phyloP scores from a whole-genome alignment of 805 yeast genomes.

The Maudiozyma bulderi region DNA sequence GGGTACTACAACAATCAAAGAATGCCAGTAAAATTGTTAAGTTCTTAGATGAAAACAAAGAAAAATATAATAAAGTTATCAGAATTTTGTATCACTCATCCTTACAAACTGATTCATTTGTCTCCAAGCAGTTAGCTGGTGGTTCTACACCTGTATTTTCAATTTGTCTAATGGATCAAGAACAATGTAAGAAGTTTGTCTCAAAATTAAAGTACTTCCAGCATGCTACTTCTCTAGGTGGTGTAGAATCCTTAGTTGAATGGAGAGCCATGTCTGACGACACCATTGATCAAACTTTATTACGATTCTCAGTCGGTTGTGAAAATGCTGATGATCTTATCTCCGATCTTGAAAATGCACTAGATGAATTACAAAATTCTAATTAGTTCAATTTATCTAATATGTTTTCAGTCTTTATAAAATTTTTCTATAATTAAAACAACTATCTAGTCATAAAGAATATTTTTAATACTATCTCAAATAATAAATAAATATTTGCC shows the following conservation, averaged over 20 bases:
- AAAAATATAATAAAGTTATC: constrained; percentile 38
- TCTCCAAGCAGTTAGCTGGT: constrained; percentile 54
- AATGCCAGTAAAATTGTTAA: constrained; percentile 54
- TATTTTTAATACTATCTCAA: too few relatives aligned
- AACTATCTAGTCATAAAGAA: too few relatives aligned
- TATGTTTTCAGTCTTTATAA: too few relatives aligned
- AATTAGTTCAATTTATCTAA: neutral
- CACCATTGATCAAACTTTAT: constrained; percentile 42
- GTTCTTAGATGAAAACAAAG: constrained; percentile 42
- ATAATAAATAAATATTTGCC: too few relatives aligned
- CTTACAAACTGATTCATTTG: constrained; percentile 60
- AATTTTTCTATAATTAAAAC: too few relatives aligned
- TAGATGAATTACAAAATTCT: constrained; percentile 20
- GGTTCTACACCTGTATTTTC: constrained; percentile 69
- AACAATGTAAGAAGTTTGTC: constrained; percentile 55
- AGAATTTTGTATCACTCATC: constrained; percentile 59
- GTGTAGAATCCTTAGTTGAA: constrained; percentile 82
- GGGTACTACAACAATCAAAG: constrained; percentile 57
- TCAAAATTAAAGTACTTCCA: constrained; percentile 58
- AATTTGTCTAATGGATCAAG: constrained; percentile 40
- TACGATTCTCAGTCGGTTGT: constrained; percentile 73
- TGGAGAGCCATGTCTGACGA: constrained; percentile 77
- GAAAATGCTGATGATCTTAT: constrained; percentile 73
- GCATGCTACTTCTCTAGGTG: constrained; percentile 91
- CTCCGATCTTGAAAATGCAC: constrained; percentile 54